Evolutionary conservation across 2,329 filamentous ascomycete genomes (phyloP), one percentile per base, ranked within the genome.

Genomic region (Aureobasidium sp.): DNA sequence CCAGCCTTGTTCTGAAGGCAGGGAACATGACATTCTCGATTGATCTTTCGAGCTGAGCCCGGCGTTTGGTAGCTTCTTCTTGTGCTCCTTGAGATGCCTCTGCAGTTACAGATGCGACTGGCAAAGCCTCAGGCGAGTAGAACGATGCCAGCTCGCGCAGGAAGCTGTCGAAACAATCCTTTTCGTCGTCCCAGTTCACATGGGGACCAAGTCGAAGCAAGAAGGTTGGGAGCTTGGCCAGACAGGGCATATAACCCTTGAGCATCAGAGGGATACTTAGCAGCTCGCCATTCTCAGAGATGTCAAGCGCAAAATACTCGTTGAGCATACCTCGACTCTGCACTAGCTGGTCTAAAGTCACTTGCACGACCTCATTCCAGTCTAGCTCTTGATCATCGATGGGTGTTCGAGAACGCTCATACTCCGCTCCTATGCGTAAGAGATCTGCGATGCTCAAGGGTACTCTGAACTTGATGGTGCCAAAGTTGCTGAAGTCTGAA

Each of bases 401-500:
- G 30, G 65, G 68, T 11, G 72, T 68, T 14, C 70, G 66, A 16
- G 66, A 64, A 37, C 72, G 72, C 71, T 96, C 90, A 36, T 85
- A 78, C 49, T 89, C 83, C 1, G 86, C 90, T 1, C 86, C 93
- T 45, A 96, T 82, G 13, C 78, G 76, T 14, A 99, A 80, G 6
- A 97, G 74, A 61, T 89, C 84, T 5, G 80, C 77, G 5, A 99
- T 76, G 62, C 85, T 80, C 1, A 97, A 81, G 0, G 91, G 82
- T 2, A 91, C 89, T 53, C 85, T 83, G 68, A 99, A 91, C 11
- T 84, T 85, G 62, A 99, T 91, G 27, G 80, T 75, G 3, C 94
- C 94, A 69, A 96, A 97, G 72, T 99, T 99, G 1, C 89, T 91
- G 75, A 99, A 99, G 70, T 99, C 91, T 0, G 91, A 96, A 39